Base-by-base conservation (phyloP, 768 basidiomycete genomes). In the Termitomyces sp. region DNA sequence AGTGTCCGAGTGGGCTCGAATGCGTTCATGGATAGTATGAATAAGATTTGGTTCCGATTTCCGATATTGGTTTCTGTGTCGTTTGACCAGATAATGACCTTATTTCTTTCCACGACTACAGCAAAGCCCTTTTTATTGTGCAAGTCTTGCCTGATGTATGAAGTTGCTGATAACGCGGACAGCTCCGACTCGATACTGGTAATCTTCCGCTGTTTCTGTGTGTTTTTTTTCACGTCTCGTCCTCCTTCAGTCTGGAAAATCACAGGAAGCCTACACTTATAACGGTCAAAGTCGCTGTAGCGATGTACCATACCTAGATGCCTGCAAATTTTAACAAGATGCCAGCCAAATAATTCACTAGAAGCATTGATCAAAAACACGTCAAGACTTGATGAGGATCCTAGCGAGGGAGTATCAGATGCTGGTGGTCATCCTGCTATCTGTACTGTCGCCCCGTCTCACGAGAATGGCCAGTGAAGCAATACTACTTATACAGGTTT, bases 1-100 rank as follows among this genome's bases (percentile, higher is more conserved):
- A 93, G 78, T 33, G 77, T 67, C 44, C 82, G 81, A 6, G 80
- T 73, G 10, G 78, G 71, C n/a, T 65, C 67, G 64, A 86, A 84
- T 13, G 64, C 48, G 48, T 70, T 64, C 74, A 75, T 74, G 33
- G 33, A 26, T 28, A 30, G 18, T 47, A 18, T 3, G 28, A 5
- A 28, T 14, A n/a, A 43, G n/a, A 41, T 41, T 26, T 53, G 2
- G 18, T 30, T 32, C 53, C 53, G 53, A 43, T 41, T 54, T 43
- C 53, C 51, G 51, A 40, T 28, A 0, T 16, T 18, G 32, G 30
- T 30, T 32, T 26, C 20, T 52, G 7, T 50, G 16, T 2, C 13
- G 28, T 16, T 18, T 32, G 16, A 49, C 30, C 14, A 13, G 23
- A 2, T 28, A 20, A 10, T 48, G 26, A 28, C 16, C 47, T 32